Evolutionary conservation across 148 eudicot genomes (phyloP), one percentile per base, ranked within the genome.

Genomic region (Fagopyrum homotropicum): DNA sequence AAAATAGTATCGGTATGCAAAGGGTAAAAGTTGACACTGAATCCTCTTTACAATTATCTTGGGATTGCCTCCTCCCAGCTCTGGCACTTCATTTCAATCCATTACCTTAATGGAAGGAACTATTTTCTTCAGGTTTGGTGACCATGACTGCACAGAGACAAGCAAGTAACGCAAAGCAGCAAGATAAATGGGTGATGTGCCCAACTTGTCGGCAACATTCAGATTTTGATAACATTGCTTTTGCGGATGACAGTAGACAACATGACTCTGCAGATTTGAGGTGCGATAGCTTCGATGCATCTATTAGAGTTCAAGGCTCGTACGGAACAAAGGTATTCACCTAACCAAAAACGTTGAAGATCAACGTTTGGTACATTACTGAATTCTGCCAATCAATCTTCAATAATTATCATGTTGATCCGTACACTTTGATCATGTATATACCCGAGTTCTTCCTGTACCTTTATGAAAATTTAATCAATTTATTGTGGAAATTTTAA

Each of bases 141-240:
- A 86, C 87, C 71, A 89, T 92, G 80, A 88, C 88, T 17, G 98
- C 92, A 80, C 76, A 77, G 55, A 84, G 78, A 52, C 72, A 45
- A 68, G 66, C 54, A 73, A 76, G 77, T 50, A 78, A 75, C 48
- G 84, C 85, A 72, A 90, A 86, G 80, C 72, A 51, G 72, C 84
- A 79, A 73, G 45, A 57, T 64, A 89, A 88, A 50, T 87, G 89
- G 90, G 90, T 95, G 78, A 83, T 84, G 77, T 92, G 98, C 84
- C 98, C 98, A 72, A 90, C 97, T 45, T 95, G 98, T 84, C 84
- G 98, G 56, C 96, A 86, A 57, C 90, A 77, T 72, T 90, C 96
- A 26, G 87, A 90, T 61, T 88, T 80, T 77, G 87, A 85, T 63
- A 89, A 86, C 76, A 86, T 95, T 75, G 96, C 97, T 73, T 92